These are phyloP conservation scores for Epichloe gansuensis DNA, from an alignment of 2,329 filamentous ascomycete species.

Conservation along the genomic window DNA sequence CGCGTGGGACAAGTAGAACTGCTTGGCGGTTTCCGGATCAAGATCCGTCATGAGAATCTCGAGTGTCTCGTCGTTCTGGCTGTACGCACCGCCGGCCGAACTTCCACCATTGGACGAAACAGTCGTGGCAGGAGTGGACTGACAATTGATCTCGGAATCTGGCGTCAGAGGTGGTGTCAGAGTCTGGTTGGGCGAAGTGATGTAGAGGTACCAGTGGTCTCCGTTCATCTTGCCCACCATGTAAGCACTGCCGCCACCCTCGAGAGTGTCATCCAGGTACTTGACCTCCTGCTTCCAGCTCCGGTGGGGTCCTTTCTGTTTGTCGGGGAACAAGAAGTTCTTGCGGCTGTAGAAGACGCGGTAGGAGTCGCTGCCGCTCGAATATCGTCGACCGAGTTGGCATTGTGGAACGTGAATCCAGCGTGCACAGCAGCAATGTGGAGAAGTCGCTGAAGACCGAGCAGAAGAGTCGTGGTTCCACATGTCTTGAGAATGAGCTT, in stretches of 20 bases:
- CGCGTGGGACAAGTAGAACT: constrained; percentile 60
- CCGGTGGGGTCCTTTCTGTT: constrained; percentile 84
- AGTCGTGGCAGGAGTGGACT: constrained; percentile 31
- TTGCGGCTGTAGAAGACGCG: constrained; percentile 98
- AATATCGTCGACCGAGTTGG: constrained; percentile 52
- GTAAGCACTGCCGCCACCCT: constrained; percentile 88
- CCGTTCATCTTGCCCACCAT: constrained; percentile 99
- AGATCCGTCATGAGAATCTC: constrained; percentile 64
- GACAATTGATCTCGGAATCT: constrained; percentile 29
- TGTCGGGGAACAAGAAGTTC: constrained; percentile 93
- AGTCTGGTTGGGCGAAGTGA: constrained; percentile 71
- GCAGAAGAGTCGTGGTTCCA: constrained; percentile 86
- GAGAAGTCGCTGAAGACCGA: constrained; percentile 78
- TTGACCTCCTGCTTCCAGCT: constrained; percentile 97
- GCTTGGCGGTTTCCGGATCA: constrained; percentile 55
- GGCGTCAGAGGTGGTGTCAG: constrained; percentile 79
- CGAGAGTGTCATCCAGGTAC: constrained; percentile 83
- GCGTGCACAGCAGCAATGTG: constrained; percentile 81
- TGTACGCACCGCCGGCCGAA: constrained; percentile 27
- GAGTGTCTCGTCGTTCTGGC: constrained; percentile 60
- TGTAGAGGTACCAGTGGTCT: constrained; percentile 97
- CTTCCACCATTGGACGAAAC: constrained; percentile 38
- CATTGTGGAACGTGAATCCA: constrained; percentile 75
- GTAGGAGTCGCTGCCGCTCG: constrained; percentile 76
- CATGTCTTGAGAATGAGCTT: constrained; percentile 98